Evolutionary conservation across 2,329 filamentous ascomycete genomes (phyloP).

Genomic region (Zopfia rhizophila): DNA sequence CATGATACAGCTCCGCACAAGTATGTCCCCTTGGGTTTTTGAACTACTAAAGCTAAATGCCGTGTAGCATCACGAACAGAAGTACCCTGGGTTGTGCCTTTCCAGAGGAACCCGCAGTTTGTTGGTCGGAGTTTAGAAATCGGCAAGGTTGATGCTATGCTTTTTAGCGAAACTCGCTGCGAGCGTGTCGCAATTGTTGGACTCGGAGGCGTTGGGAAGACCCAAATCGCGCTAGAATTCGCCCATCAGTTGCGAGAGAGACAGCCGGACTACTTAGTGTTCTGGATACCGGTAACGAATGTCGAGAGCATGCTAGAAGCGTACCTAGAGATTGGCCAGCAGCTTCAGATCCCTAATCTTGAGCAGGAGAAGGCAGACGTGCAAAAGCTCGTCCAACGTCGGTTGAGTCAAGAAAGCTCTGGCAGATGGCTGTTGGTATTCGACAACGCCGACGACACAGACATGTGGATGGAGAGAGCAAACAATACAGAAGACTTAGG

Average conservation of each 20-base stretch:
- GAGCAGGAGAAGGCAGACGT: background rate
- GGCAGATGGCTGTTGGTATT: constrained; percentile 1
- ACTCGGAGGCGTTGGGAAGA: background rate
- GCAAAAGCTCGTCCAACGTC: no score
- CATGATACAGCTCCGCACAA: no score
- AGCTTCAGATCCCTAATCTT: constrained; percentile 6
- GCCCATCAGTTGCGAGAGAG: no score
- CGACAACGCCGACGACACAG: background rate
- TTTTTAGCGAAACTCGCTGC: no score
- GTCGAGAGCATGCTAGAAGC: no score
- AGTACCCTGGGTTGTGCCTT: constrained; percentile 5
- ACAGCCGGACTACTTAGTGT: constrained; percentile 30
- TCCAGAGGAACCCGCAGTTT: background rate
- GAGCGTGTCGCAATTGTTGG: background rate
- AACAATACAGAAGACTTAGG: background rate
- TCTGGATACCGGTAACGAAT: constrained; percentile 37
- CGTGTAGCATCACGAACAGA: background rate
- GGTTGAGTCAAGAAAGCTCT: constrained; percentile 35
- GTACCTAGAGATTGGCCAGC: constrained; percentile 25
- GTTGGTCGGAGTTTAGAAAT: background rate
- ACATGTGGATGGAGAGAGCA: constrained; percentile 18
- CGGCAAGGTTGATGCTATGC: background rate
- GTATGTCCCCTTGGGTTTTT: background rate
- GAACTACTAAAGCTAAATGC: background rate
- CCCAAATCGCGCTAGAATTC: constrained; percentile 14